These are phyloP conservation scores for Flueggea neowawraea DNA, from an alignment of 441 rosid genomes.

Conservation along the genomic window DNA sequence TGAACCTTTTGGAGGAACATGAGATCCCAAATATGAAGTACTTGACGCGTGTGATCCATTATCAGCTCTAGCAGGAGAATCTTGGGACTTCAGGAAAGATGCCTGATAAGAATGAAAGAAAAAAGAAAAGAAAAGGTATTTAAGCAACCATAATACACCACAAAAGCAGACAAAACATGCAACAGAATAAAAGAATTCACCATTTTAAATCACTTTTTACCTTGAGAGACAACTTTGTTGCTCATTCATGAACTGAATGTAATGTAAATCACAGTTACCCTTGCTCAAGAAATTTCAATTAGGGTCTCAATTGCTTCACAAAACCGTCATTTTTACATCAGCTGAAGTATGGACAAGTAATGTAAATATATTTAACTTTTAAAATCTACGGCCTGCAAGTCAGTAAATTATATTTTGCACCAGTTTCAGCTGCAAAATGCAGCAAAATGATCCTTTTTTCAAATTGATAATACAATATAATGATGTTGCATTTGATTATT, in stretches of 20 bases:
- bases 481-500: background rate
- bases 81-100: slow-evolving; percentile 55
- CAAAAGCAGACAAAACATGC: slow-evolving; percentile 1
- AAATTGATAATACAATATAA: background rate
- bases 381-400: too few species aligned
- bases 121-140: slow-evolving; percentile 8
- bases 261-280: too few species aligned
- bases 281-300: too few species aligned
- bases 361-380: too few species aligned
- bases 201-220: too few species aligned
- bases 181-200: background rate
- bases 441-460: background rate
- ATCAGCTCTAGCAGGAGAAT: slow-evolving; percentile 49
- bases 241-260: too few species aligned
- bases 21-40: slow-evolving; percentile 45
- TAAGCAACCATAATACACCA: slow-evolving; percentile 2
- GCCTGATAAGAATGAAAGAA: slow-evolving; percentile 36
- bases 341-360: too few species aligned
- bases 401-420: background rate
- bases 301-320: too few species aligned
- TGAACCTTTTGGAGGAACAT: slow-evolving; percentile 61
- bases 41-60: slow-evolving; percentile 46
- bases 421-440: background rate
- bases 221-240: too few species aligned
- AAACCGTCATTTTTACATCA: too few species aligned